Base-by-base conservation (phyloP, 2,329 filamentous ascomycete genomes). In the Nannizziopsis barbatae region DNA sequence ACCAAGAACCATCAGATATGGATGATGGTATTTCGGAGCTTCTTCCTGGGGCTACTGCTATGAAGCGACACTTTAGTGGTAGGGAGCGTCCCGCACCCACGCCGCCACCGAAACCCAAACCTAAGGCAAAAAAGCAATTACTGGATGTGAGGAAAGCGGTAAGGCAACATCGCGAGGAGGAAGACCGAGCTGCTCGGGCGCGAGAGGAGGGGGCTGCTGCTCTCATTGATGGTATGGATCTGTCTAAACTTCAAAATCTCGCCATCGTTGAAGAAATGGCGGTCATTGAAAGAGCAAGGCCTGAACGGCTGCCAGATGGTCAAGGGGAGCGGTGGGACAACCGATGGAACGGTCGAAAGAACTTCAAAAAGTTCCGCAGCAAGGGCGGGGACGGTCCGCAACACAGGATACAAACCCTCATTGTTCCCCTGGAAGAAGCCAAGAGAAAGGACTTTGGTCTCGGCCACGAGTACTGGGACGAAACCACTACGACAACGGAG, bases 301-400 rank as follows among this genome's bases (percentile, higher is more conserved):
- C 58, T 59, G 37, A 53, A 46, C 52, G 53, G 56, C 55, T 58
- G 57, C 57, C 45, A 52, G 56, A 52, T 55, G 58, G 66, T n/a
- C 55, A 66, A 45, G 61, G 68, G n/a, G 77, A 81, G 4, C 75
- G 86, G 36, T 95, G 90, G 89, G 79, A 95, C 55, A 80, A 86
- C 0, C 75, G 75, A 35, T 98, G 92, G 92, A 94, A 95, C 61
- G 92, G 90, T 0, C 76, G 90, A 38, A 90, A 87, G 65, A 96
- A 98, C 61, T 98, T 95, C 70, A 98, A 98, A 65, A 84, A 80
- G 57, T 98, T 98, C 60, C 36, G 53, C 50, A 52, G 66, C 33
- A 57, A 62, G 41, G 61, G 63, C 48, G 57, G 65, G 56, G 60
- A 62, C 53, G 45, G 64, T 0, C 56, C 59, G 42, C 66, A 68